phyloP scores from a whole-genome alignment of 2,329 filamentous ascomycete species.

The Zasmidium citrigriseum region DNA sequence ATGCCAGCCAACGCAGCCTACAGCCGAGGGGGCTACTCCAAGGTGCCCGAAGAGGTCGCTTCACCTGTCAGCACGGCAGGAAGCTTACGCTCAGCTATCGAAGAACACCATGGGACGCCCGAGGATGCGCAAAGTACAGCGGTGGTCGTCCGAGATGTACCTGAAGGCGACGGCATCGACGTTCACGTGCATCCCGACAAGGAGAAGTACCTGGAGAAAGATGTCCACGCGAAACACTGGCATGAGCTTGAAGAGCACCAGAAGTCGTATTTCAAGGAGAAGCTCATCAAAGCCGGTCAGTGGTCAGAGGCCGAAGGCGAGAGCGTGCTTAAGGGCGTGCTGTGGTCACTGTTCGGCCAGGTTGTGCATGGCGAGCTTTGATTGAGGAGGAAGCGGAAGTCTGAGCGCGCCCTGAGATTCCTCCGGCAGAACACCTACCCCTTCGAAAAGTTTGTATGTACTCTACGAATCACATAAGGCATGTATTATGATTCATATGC shows the following conservation, averaged over 20 bases:
- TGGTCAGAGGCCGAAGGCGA: slow-evolving; percentile 82
- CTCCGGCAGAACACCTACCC: too few species aligned
- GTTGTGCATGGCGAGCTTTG: not conserved
- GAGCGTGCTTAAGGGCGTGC: slow-evolving; percentile 70
- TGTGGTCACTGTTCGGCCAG: slow-evolving; percentile 68
- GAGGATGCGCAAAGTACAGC: slow-evolving; percentile 30
- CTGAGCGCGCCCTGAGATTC: too few species aligned
- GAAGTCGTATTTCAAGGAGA: slow-evolving; percentile 68
- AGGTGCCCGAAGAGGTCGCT: slow-evolving; percentile 7
- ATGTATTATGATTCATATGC: too few species aligned
- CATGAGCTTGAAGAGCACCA: slow-evolving; percentile 67
- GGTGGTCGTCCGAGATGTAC: slow-evolving; percentile 39
- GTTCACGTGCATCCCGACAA: slow-evolving; percentile 39
- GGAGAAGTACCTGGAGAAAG: slow-evolving; percentile 44
- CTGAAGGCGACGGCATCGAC: slow-evolving; percentile 39
- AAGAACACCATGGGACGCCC: slow-evolving; percentile 22
- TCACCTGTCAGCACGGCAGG: slow-evolving; percentile 1
- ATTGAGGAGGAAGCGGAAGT: not conserved
- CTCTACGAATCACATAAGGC: too few species aligned
- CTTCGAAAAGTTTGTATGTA: too few species aligned
- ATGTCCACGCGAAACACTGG: slow-evolving; percentile 63
- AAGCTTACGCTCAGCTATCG: slow-evolving; percentile 9
- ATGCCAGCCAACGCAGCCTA: slow-evolving; percentile 20
- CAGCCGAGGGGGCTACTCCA: slow-evolving; percentile 13
- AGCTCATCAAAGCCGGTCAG: slow-evolving; percentile 68